Base-by-base conservation (phyloP, 2,329 filamentous ascomycete species). In the Tolypocladium album region DNA sequence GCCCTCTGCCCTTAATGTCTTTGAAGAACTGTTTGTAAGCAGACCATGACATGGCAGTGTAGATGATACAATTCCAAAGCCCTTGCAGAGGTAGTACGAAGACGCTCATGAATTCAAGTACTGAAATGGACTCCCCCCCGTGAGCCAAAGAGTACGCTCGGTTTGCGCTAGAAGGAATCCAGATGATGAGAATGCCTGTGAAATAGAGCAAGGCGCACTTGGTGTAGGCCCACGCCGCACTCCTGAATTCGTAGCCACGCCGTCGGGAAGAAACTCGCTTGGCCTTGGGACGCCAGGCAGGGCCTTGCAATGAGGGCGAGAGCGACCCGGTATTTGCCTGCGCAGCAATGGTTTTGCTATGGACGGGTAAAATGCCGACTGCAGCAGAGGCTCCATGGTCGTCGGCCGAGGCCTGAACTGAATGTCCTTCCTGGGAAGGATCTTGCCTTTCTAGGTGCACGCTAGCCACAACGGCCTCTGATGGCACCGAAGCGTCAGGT, bases 41-140 rank as follows among this genome's bases (percentile, higher is more conserved):
- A 56, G 79, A 71, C 76, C 82, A 81, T 6, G 85, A 88, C 1
- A 86, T 88, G 7, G 80, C 78, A 13, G 83, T 72, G 70, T 92
- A 92, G 61, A 92, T 88, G 58, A 87, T 68, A 24, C 84, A 82
- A 69, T 92, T 92, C 88, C 88, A 92, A 67, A 90, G 87, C 0
- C 89, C 89, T 68, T 92, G 89, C 1, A 90, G 76, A 0, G 89
- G 88, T 9, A 92, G 77, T 0, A 92, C 88, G n/a, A 88, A 76
- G 0, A 86, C 83, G 20, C 86, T 85, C 56, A 84, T 79, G 66
- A 87, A 82, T 66, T 88, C 83, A 27, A 92, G 78, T 11, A 27
- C 11, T 13, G 27, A 17, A n/a, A 53, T 20, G 27, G 17, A 1
- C 0, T 8, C 9, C 2, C 31, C 50, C 4, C 78, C 74, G 65